phyloP scores from a whole-genome alignment of 2,329 filamentous ascomycete species.

The Lachnellula arida region DNA sequence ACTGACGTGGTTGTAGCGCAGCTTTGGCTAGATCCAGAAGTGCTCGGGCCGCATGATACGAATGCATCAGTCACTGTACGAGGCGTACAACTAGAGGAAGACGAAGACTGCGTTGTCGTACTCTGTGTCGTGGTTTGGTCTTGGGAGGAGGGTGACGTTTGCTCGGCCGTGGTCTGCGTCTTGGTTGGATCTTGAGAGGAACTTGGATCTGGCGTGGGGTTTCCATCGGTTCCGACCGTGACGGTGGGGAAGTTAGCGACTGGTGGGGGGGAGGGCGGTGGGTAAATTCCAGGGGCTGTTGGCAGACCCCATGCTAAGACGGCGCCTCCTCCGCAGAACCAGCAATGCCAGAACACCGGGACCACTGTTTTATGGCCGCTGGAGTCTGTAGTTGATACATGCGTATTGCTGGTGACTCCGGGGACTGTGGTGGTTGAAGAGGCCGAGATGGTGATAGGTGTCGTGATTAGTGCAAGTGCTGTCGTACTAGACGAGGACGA shows the following conservation, averaged over 20 bases:
- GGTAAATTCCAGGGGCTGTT: not conserved
- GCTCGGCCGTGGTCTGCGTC: not conserved
- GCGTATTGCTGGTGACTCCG: not conserved
- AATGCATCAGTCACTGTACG: not conserved
- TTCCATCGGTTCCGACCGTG: not conserved
- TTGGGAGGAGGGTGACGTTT: not conserved
- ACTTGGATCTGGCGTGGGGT: not conserved
- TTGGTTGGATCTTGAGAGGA: not conserved
- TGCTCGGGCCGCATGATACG: not conserved
- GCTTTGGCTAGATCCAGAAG: not conserved
- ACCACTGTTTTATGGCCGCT: not conserved
- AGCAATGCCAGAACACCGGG: not conserved
- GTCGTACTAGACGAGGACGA: not conserved
- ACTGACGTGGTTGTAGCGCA: not conserved
- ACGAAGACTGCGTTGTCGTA: not conserved
- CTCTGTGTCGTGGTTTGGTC: not conserved
- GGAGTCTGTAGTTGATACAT: constrained; percentile 1
- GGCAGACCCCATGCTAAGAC: not conserved
- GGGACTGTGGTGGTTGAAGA: not conserved
- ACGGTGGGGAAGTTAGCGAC: not conserved
- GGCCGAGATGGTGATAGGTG: not conserved
- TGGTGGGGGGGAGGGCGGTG: not conserved
- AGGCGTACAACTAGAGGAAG: not conserved
- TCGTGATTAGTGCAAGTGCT: not conserved
- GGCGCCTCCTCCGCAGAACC: not conserved